Percentiles rank a stretch among this genome's conserved stretches.
phyloP scores from a whole-genome alignment of 768 basidiomycete species.

The Asterophora lycoperdoides region DNA sequence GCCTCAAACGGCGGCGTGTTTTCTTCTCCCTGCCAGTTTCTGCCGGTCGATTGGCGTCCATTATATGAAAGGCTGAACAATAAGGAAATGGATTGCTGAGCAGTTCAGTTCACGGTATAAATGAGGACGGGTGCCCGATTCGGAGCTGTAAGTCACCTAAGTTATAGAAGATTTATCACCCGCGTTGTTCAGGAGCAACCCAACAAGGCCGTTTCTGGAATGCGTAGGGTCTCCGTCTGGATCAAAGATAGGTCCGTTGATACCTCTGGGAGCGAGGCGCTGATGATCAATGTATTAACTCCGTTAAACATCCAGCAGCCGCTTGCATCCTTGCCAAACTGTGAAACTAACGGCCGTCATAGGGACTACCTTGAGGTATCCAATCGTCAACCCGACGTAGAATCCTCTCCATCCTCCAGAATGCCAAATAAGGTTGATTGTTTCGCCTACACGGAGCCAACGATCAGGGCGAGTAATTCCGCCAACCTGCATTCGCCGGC shows the following conservation, averaged over 20 bases:
- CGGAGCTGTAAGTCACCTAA: neutral
- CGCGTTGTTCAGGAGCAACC: conserved; percentile 13
- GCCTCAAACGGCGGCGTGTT: conserved; percentile 43
- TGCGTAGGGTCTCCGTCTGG: conserved; percentile 5
- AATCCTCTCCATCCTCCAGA: conserved; percentile 81
- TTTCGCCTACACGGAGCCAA: conserved; percentile 80
- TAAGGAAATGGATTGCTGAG: neutral
- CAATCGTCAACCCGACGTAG: conserved; percentile 87
- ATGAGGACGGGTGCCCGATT: neutral
- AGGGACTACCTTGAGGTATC: conserved; percentile 91
- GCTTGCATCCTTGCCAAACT: conserved; percentile 83
- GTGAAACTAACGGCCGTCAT: conserved; percentile 93
- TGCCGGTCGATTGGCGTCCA: conserved; percentile 7
- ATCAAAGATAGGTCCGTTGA: conserved; percentile 9
- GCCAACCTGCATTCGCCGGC: conserved; percentile 93
- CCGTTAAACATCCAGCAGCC: conserved; percentile 41
- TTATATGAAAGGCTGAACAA: neutral
- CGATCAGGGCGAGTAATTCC: conserved; percentile 73
- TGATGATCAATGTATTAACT: conserved; percentile 17
- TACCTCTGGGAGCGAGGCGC: neutral
- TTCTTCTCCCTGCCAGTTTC: conserved; percentile 39
- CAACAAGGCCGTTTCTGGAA: conserved; percentile 3
- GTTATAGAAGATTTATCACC: no score
- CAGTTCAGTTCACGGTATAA: neutral
- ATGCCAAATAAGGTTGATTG: conserved; percentile 60